Base-by-base conservation (phyloP, 805 yeast species). In the Kuraishia hungarica region DNA sequence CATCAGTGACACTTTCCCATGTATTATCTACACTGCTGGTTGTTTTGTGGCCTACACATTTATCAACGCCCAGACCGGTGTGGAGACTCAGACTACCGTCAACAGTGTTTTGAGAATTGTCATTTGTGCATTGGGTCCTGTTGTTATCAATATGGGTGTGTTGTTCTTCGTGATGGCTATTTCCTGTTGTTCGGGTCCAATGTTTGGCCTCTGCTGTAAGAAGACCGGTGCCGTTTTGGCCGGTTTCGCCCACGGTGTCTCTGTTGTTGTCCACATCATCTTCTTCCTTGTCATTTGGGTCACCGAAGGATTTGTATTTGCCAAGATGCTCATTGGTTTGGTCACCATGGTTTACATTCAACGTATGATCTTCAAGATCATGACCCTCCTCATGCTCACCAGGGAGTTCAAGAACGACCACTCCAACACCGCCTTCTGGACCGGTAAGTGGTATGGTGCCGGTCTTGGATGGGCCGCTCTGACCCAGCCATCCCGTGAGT, bases 391-490 rank as follows among this genome's bases (percentile, higher is more conserved):
- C 61, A 75, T 85, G 72, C 78, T 96, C 68, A 89, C 97, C 54
- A 85, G 99, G 78, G 99, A 94, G 76, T 91, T 91, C 79, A 90
- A 90, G 84, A 89, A 88, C 65, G 97, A 93, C 74, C 89, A 86
- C 68, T 79, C 98, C 43, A 94, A 94, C 77, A 87, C 96, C 64
- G 98, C 99, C 28, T 94, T 96, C 96, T 94, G 99, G 99, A 89
- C 97, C 56, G 99, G 99, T 80, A 92, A 91, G 74, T 94, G 99
- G 99, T 91, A 92, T 72, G 94, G 96, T 57, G 79, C 89, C 58
- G 94, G 96, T 67, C 75, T 93, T 72, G 99, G 98, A 57, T 84
- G 86, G 83, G 83, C 86, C 81, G 97, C 97, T 21, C 82, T 88
- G 79, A 86, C 98, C 39, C 98, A 93, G 77, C 99, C 99, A 59